Base-by-base conservation (phyloP, 2,329 filamentous ascomycete species). In the Ceratocystis papillata region DNA sequence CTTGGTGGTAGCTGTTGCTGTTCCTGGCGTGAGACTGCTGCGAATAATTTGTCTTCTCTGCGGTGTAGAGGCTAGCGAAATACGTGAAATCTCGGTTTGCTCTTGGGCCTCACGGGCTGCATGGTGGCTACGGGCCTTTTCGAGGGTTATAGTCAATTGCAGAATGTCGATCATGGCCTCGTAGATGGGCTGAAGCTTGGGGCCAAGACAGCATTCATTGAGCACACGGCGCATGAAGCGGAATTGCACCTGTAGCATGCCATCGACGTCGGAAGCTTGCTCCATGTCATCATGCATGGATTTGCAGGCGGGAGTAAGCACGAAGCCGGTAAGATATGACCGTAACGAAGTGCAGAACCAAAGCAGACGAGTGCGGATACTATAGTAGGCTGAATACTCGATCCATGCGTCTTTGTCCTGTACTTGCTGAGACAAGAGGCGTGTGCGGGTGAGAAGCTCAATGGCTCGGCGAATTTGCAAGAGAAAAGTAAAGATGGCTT, bases 291-390 rank as follows among this genome's bases (percentile, higher is more conserved):
- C 73, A 5, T 77, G 76, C 77, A 96, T 81, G 37, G 79, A 77
- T 1, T 75, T 72, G 1, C 80, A 82, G 25, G 84, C 79, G 0
- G 85, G 82, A 0, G 80, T 81, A 0, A 96, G 79, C 1, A 92
- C 88, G 1, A 90, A 80, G 17, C 85, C 87, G 2, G 85, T 86
- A 3, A 96, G 77, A 72, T 96, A 94, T 7, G 86, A 85, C 71
- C 90, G 87, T 1, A 96, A 71, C 0, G 82, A 84, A 69, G 86
- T 87, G 69, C 83, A 83, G 75, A 96, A 93, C 87, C 89, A 93
- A 10, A 91, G 76, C 2, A 96, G 79, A 62, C 82, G 84, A 37
- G 85, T 83, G 46, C 89, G 84, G 7, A 93, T 77, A 17, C 79
- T 77, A 72, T 83, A 85, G 71, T 82, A 86, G 2, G 78, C 70